Base-by-base conservation (phyloP, 2,329 filamentous ascomycete species). In the Chaetomiaceae sp. region DNA sequence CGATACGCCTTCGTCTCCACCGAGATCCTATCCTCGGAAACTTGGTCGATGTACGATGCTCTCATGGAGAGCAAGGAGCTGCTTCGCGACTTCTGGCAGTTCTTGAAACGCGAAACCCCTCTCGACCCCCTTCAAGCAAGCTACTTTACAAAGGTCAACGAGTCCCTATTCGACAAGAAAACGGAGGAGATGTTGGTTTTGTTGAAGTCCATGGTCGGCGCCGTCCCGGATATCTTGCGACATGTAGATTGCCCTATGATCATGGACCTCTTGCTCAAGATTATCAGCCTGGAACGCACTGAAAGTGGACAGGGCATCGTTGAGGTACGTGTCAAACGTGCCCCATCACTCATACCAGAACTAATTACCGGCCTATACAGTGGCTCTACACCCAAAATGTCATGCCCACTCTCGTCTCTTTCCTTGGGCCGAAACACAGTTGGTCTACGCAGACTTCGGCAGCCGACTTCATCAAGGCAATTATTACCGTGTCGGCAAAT, bases 101-200 rank as follows among this genome's bases (percentile, higher is more conserved):
- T 96, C 69, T 73, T 99, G 62, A 87, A 87, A 67, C 82, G 85
- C 51, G 81, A 89, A n/a, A 81, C 89, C 10, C 89, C 92, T 2
- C 80, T 99, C 51, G 92, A 97, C 68, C 88, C 92, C 33, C 79
- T 96, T 5, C 92, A 97, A 71, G 92, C 94, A 16, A 91, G 91
- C 65, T 99, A 99, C 69, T 99, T 99, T 68, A 96, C 92, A 51
- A 99, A 97, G 68, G 91, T 99, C 66, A 97, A 97, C 70, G 94
- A 99, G 73, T 88, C 90, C n/a, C 75, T 99, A 18, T 86, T 99
- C 51, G 94, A 97, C 69, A 95, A 94, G 73, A 97, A 97, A 79
- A 96, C 95, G 5, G 89, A 95, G 65, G 92, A 96, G 59, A 99
- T 97, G 92, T 77, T 97, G 61, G 84, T 86, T 16, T 84, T 99